phyloP scores from a whole-genome alignment of 495 filamentous ascomycete genomes.

The Trichoderma orchidacearum region DNA sequence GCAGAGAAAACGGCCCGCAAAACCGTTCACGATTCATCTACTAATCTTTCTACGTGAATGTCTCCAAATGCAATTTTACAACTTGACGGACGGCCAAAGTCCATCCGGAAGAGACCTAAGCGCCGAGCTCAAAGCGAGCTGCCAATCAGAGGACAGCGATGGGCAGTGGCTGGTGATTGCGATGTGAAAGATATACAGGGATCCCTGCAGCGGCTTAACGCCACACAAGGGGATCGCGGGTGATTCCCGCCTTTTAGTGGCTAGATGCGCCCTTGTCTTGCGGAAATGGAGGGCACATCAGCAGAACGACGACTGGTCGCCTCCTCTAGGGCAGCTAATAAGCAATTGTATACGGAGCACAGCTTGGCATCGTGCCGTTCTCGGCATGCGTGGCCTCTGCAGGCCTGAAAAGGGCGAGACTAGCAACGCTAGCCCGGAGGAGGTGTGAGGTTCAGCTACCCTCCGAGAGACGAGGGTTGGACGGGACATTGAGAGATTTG shows the following conservation, averaged over 20 bases:
- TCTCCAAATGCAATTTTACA: no score
- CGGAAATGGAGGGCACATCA: no score
- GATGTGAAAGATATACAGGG: not conserved
- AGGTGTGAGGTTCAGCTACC: no score
- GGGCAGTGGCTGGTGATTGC: not conserved
- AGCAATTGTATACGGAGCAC: not conserved
- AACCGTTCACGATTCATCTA: no score
- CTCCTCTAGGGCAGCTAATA: no score
- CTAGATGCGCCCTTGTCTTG: not conserved
- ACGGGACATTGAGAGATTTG: no score
- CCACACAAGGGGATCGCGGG: not conserved
- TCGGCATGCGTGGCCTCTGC: not conserved
- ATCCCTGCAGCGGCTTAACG: not conserved
- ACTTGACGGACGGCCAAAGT: not conserved
- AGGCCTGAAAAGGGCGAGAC: not conserved
- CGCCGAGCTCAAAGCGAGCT: not conserved
- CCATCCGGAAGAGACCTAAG: not conserved
- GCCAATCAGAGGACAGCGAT: not conserved
- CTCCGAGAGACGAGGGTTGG: no score
- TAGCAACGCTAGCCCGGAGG: no score
- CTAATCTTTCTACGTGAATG: no score
- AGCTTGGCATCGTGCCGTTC: not conserved
- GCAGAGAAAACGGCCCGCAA: not conserved
- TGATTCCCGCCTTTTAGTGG: not conserved
- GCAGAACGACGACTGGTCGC: no score